These are phyloP conservation scores for Eucalyptus albens DNA, from an alignment of 345 rosid species.

Conservation along the genomic window DNA sequence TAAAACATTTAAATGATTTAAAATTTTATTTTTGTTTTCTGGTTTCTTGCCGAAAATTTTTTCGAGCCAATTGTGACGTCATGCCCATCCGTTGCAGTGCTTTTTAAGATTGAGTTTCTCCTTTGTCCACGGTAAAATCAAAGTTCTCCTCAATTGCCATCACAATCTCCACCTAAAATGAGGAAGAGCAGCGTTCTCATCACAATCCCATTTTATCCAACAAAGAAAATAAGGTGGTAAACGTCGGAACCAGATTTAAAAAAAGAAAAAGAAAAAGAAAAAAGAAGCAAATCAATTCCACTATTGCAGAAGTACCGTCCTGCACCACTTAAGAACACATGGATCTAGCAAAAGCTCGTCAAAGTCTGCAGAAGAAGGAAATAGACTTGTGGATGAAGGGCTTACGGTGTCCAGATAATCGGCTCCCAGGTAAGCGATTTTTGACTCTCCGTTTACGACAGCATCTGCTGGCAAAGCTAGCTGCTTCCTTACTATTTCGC, in stretches of 20 bases:
- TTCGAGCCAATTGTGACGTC: background rate
- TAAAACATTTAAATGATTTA: background rate
- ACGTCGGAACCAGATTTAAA: background rate
- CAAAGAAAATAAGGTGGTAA: background rate
- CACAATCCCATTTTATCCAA: background rate
- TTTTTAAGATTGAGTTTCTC: too few species aligned
- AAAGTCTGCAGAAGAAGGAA: background rate
- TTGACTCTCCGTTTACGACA: constrained; percentile 21
- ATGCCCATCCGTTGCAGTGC: background rate
- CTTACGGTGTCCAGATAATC: constrained; percentile 44
- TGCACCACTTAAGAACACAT: background rate
- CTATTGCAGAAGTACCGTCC: background rate
- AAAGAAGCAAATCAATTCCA: background rate
- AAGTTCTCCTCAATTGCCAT: constrained; percentile 69
- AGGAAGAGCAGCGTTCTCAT: background rate
- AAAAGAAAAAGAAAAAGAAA: background rate
- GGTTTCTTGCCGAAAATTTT: background rate
- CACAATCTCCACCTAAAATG: constrained; percentile 53
- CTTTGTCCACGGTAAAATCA: constrained; percentile 32
- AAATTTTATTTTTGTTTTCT: too few species aligned
- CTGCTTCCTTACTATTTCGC: constrained; percentile 32
- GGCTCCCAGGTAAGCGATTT: constrained; percentile 27
- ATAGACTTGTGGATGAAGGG: background rate
- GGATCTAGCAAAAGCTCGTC: background rate
- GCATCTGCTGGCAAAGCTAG: constrained; percentile 20